phyloP scores from a whole-genome alignment of 139 green algal genomes.

The Zygnema circumcarinatum region DNA sequence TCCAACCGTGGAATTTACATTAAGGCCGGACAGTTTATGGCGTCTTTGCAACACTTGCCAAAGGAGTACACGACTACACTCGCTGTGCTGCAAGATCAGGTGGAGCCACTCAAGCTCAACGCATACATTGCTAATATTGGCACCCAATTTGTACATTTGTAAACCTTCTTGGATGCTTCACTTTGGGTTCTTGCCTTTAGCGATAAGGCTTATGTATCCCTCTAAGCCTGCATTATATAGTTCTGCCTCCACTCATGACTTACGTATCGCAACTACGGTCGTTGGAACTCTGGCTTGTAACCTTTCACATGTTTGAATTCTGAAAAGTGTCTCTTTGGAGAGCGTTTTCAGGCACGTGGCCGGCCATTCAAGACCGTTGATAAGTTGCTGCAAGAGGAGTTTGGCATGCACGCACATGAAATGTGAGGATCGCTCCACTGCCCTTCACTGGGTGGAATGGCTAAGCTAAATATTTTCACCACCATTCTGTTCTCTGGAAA shows the following conservation, averaged over 20 bases:
- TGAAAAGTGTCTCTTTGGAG: background rate
- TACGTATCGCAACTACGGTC: too few species aligned
- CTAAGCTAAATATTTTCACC: too few species aligned
- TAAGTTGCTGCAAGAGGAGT: conserved; percentile 59
- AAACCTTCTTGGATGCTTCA: background rate
- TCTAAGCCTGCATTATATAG: too few species aligned
- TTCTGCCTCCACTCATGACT: too few species aligned
- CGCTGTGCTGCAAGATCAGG: conserved; percentile 59
- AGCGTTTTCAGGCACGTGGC: conserved; percentile 36
- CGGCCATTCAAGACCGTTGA: conserved; percentile 56
- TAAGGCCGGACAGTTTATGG: conserved; percentile 64
- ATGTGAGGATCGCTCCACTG: conserved; percentile 19
- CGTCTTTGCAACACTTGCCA: conserved; percentile 60
- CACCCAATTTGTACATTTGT: background rate
- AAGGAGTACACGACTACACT: conserved; percentile 56
- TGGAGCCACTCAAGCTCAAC: background rate
- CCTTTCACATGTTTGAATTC: too few species aligned
- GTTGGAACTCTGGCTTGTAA: too few species aligned
- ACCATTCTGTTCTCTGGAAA: too few species aligned
- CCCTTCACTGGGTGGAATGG: too few species aligned
- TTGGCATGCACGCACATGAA: conserved; percentile 16
- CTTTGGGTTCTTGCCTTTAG: background rate
- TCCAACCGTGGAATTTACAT: conserved; percentile 62
- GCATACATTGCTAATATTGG: background rate
- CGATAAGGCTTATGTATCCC: too few species aligned